Evolutionary conservation across 106 monocot species (phyloP), one percentile per base, ranked within the genome.

Genomic region (Dactylorhiza incarnata): DNA sequence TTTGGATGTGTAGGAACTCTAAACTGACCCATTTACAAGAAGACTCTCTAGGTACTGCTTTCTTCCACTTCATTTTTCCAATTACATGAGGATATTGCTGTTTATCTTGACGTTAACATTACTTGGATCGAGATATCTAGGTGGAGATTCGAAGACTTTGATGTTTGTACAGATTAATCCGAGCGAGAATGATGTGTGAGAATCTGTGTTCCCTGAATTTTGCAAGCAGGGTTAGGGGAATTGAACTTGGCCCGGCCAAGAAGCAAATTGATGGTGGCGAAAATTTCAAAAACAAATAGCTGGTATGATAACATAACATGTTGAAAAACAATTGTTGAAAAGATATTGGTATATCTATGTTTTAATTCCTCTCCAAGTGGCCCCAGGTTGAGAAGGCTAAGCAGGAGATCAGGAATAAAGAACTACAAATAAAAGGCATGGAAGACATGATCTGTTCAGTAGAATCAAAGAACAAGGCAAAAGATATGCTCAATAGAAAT

Each of bases 121-220:
- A 51, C 48, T 51, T 73, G 50, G 50, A 23, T 50, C 24, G 17
- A 74, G 19, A 15, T n/a, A 68, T 84, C 25, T 75, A 95, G 95
- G 95, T 79, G 95, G 95, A 55, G 92, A 95, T 48, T 95, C 95
- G 7, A 95, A 95, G 78, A 83, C 86, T 20, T 82, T 92, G 75
- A 92, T 92, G 95, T 92, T 95, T 79, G 88, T 96, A 44, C 95
- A 96, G 77, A 91, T 96, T 14, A 96, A 93, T 75, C 92, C 93
- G 16, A 88, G 82, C 43, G 93, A 96, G 65, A 81, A 87, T 73
- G 95, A 96, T 81, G 80, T 87, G 85, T 9, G 95, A 96, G 80
- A 96, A 86, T 44, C 65, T 96, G 50, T 93, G 95, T 77, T 96
- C 95, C 3, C 80, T 96, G 59, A 96, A 96, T 80, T 96, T 96